phyloP scores from a whole-genome alignment of 495 filamentous ascomycete species.

The Penicillium crystallinum region DNA sequence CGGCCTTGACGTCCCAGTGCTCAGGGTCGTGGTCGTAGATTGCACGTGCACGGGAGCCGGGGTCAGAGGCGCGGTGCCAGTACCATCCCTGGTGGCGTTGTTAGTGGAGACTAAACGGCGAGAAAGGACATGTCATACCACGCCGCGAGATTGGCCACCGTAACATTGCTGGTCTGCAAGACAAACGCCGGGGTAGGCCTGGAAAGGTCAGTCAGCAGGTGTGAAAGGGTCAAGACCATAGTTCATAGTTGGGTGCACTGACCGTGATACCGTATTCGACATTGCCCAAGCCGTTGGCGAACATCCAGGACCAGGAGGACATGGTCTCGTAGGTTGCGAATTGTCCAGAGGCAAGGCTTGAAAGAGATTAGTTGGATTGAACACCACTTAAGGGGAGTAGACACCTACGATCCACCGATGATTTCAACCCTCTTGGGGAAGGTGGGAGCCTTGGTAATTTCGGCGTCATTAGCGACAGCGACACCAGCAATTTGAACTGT shows the following conservation, averaged over 20 bases:
- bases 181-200: slow-evolving; percentile 59
- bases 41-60: slow-evolving; percentile 43
- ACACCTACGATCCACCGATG: slow-evolving; percentile 54
- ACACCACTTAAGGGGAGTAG: no score
- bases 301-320: slow-evolving; percentile 52
- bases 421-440: slow-evolving; percentile 55
- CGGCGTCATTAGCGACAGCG: slow-evolving; percentile 44
- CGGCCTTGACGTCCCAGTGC: slow-evolving; percentile 54
- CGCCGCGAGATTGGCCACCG: slow-evolving; percentile 32
- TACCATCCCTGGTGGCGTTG: slow-evolving; percentile 45
- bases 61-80: slow-evolving; percentile 63
- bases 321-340: slow-evolving; percentile 62
- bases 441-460: slow-evolving; percentile 48
- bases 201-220: neutral
- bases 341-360: slow-evolving; percentile 45
- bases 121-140: slow-evolving; percentile 15
- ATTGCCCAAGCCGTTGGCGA: slow-evolving; percentile 57
- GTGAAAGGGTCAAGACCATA: neutral
- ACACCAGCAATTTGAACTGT: slow-evolving; percentile 54
- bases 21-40: slow-evolving; percentile 53
- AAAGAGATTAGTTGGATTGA: neutral
- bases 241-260: neutral
- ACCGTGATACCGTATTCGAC: slow-evolving; percentile 58
- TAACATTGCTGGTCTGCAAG: slow-evolving; percentile 55
- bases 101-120: neutral